These are phyloP conservation scores for Camelina hispida DNA, from an alignment of 345 rosid genomes.

Conservation along the genomic window DNA sequence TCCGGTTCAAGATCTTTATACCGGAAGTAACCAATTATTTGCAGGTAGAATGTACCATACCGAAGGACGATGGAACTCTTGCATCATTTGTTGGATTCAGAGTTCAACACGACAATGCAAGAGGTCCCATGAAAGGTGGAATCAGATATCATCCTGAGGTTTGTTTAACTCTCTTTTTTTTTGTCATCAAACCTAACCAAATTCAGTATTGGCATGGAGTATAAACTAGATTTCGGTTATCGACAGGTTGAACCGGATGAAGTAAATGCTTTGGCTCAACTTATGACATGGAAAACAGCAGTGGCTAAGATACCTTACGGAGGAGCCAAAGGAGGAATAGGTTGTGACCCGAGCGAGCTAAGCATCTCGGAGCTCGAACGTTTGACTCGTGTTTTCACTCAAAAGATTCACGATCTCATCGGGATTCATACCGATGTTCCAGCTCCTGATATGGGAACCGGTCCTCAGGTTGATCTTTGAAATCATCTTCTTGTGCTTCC, in stretches of 20 bases:
- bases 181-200: background rate
- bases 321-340: constrained; percentile 98
- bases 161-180: background rate
- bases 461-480: constrained; percentile 70
- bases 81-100: constrained; percentile 93
- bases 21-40: constrained; percentile 21
- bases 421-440: constrained; percentile 96
- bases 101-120: constrained; percentile 95
- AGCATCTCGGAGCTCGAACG: constrained; percentile 82
- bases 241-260: constrained; percentile 92
- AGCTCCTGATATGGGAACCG: constrained; percentile 99
- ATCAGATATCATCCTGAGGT: constrained; percentile 99
- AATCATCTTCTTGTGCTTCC: background rate
- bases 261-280: constrained; percentile 93
- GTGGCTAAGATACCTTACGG: constrained; percentile 97
- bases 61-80: constrained; percentile 88
- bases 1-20: constrained; percentile 18
- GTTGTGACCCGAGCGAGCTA: constrained; percentile 73
- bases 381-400: constrained; percentile 93
- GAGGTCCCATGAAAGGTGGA: constrained; percentile 99
- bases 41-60: constrained; percentile 96
- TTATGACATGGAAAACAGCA: constrained; percentile 99
- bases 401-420: constrained; percentile 88
- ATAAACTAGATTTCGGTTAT: constrained; percentile 5
- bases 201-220: background rate